Conservation (phyloP, 2,329 filamentous ascomycete genomes). For the Penicillium sp. region DNA sequence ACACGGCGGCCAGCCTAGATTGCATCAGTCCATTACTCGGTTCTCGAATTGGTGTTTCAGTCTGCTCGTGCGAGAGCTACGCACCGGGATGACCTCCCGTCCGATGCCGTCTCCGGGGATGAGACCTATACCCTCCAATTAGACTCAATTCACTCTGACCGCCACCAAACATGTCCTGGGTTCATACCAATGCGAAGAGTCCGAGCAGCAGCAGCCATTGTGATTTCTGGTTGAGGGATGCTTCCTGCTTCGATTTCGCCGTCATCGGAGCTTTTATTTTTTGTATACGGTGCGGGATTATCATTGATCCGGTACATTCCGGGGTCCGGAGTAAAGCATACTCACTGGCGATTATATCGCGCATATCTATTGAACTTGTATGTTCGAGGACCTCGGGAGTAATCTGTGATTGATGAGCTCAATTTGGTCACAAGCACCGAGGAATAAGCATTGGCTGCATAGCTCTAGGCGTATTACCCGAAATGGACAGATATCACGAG, state of each 20-base stretch:
- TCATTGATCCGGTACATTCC: conserved; percentile 21
- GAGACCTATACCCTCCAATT: conserved; percentile 57
- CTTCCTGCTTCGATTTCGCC: conserved; percentile 22
- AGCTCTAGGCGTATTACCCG: neutral
- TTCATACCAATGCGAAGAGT: conserved; percentile 63
- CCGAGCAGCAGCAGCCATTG: conserved; percentile 54
- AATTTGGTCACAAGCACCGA: neutral
- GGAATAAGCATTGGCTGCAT: neutral
- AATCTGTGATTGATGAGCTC: neutral
- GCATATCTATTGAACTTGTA: neutral
- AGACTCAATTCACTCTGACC: neutral
- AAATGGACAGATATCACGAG: conserved; percentile 3
- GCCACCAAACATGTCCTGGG: conserved; percentile 2
- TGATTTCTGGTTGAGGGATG: conserved; percentile 18
- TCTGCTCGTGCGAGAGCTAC: conserved; percentile 13
- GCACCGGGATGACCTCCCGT: conserved; percentile 87
- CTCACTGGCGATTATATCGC: neutral
- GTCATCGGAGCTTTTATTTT: conserved; percentile 30
- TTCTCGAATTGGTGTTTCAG: conserved; percentile 10
- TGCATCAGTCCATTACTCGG: conserved; percentile 6
- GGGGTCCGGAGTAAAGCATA: conserved; percentile 15
- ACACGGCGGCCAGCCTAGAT: conserved; percentile 69
- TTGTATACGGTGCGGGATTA: conserved; percentile 21
- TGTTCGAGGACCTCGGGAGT: neutral
- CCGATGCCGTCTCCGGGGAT: conserved; percentile 98